phyloP scores from a whole-genome alignment of 1,284 basidiomycete genomes.

The Puccinia coronata region DNA sequence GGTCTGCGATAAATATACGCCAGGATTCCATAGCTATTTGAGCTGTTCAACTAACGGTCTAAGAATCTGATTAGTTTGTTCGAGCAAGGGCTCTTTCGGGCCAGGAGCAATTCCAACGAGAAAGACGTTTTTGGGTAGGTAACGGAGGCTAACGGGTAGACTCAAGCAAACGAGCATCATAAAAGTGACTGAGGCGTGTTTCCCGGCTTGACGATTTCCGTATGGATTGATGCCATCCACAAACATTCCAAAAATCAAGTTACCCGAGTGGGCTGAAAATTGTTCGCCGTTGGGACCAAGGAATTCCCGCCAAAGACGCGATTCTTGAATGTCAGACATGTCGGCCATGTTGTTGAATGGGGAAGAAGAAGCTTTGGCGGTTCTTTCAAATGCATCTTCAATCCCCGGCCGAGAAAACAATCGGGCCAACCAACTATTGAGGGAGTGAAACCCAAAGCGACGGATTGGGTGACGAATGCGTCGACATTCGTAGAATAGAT shows the following conservation, averaged over 20 bases:
- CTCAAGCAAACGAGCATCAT: slow-evolving; percentile 12
- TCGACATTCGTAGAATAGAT: not conserved
- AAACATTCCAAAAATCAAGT: slow-evolving; percentile 32
- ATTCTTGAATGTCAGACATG: slow-evolving; percentile 31
- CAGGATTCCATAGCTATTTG: slow-evolving; percentile 53
- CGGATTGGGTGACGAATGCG: not conserved
- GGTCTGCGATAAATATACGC: slow-evolving; percentile 53
- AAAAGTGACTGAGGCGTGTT: slow-evolving; percentile 33
- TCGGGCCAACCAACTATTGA: slow-evolving; percentile 24
- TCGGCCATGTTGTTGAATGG: not conserved
- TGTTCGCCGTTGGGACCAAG: slow-evolving; percentile 11
- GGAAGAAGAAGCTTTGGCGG: not conserved
- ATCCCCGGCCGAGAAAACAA: slow-evolving; percentile 4
- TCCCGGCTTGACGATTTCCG: slow-evolving; percentile 20
- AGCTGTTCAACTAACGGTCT: slow-evolving; percentile 57
- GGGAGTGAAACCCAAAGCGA: not conserved
- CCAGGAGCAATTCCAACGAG: slow-evolving; percentile 60
- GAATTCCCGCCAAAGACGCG: slow-evolving; percentile 29
- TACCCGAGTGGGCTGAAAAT: not conserved
- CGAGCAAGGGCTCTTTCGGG: slow-evolving; percentile 46
- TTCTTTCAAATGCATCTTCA: slow-evolving; percentile 10
- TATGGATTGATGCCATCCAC: slow-evolving; percentile 24
- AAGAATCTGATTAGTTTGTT: slow-evolving; percentile 57
- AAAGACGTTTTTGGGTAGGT: slow-evolving; percentile 59
- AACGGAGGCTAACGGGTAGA: slow-evolving; percentile 56